phyloP scores from a whole-genome alignment of 495 filamentous ascomycete species.

The Penicillium ochrochloron region DNA sequence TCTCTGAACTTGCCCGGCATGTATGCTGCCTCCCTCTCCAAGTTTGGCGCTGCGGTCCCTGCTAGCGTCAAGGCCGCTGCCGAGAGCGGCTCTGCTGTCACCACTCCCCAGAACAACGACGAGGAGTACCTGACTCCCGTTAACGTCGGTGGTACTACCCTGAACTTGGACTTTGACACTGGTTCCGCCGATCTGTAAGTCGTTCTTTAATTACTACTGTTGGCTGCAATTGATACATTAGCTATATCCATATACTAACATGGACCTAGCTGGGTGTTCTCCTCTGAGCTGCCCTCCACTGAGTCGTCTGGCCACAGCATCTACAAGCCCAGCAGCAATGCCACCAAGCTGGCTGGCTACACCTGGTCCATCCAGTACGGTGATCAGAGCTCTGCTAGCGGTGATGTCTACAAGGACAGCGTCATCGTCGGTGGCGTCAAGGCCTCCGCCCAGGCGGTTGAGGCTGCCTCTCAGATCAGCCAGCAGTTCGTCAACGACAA shows the following conservation, averaged over 20 bases:
- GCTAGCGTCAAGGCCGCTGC: constrained; percentile 47
- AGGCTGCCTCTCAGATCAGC: constrained; percentile 67
- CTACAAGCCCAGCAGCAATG: constrained; percentile 61
- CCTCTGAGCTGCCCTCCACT: constrained; percentile 45
- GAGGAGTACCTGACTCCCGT: constrained; percentile 71
- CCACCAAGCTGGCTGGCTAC: constrained; percentile 55
- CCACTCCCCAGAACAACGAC: constrained; percentile 62
- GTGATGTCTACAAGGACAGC: constrained; percentile 70
- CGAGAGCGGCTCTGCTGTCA: constrained; percentile 51
- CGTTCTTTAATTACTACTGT: not conserved
- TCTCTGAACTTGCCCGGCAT: constrained; percentile 46
- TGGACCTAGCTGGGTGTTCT: constrained; percentile 56
- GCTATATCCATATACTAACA: constrained; percentile 14
- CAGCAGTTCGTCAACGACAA: constrained; percentile 60
- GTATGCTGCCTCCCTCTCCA: constrained; percentile 46
- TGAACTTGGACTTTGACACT: constrained; percentile 76
- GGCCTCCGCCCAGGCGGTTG: constrained; percentile 69
- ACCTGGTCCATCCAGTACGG: constrained; percentile 74
- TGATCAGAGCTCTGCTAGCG: constrained; percentile 67
- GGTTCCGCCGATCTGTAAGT: constrained; percentile 76
- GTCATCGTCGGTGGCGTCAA: constrained; percentile 69
- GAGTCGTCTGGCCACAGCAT: constrained; percentile 61
- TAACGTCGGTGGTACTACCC: constrained; percentile 61
- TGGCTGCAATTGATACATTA: not conserved
- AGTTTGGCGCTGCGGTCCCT: constrained; percentile 52